Evolutionary conservation across 805 yeast genomes (phyloP).

Genomic region (Saturnispora kantuleensis): DNA sequence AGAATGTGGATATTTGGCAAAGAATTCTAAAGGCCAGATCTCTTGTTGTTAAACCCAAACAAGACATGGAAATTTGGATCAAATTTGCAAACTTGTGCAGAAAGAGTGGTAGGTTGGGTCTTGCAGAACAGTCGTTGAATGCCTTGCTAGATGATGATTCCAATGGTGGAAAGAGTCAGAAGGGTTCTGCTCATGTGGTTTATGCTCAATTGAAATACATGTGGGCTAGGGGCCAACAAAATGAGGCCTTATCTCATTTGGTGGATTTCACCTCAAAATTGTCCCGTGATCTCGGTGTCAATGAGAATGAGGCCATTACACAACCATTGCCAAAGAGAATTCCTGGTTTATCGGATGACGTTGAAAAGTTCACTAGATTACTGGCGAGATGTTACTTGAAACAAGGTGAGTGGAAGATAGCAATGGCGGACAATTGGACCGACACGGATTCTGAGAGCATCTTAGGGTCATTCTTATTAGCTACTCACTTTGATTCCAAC

Average conservation of each 20-base stretch:
- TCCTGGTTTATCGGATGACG: slow-evolving; percentile 64
- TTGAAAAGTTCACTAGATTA: slow-evolving; percentile 72
- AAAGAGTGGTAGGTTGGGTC: slow-evolving; percentile 82
- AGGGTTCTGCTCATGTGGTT: slow-evolving; percentile 94
- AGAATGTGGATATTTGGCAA: slow-evolving; percentile 99
- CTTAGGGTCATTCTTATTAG: slow-evolving; percentile 82
- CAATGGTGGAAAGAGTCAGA: slow-evolving; percentile 33
- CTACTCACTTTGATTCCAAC: slow-evolving; percentile 83
- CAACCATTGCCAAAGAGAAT: slow-evolving; percentile 71
- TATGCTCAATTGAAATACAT: slow-evolving; percentile 93
- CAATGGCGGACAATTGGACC: slow-evolving; percentile 71
- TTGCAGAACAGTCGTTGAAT: slow-evolving; percentile 87
- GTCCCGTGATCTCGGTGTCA: slow-evolving; percentile 80
- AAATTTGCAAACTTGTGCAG: slow-evolving; percentile 94
- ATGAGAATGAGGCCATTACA: slow-evolving; percentile 77
- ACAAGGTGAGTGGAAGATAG: slow-evolving; percentile 98
- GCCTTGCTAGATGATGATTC: slow-evolving; percentile 62
- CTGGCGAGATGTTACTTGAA: slow-evolving; percentile 91
- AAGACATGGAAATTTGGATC: slow-evolving; percentile 97
- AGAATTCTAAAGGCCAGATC: slow-evolving; percentile 89
- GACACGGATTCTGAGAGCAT: slow-evolving; percentile 65
- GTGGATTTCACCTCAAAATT: slow-evolving; percentile 86
- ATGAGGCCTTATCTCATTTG: slow-evolving; percentile 76
- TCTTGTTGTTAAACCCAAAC: slow-evolving; percentile 85
- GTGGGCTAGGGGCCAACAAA: slow-evolving; percentile 91